These are phyloP conservation scores for Carex scoparia DNA, from an alignment of 176 grass and related monocot species.

Conservation along the genomic window DNA sequence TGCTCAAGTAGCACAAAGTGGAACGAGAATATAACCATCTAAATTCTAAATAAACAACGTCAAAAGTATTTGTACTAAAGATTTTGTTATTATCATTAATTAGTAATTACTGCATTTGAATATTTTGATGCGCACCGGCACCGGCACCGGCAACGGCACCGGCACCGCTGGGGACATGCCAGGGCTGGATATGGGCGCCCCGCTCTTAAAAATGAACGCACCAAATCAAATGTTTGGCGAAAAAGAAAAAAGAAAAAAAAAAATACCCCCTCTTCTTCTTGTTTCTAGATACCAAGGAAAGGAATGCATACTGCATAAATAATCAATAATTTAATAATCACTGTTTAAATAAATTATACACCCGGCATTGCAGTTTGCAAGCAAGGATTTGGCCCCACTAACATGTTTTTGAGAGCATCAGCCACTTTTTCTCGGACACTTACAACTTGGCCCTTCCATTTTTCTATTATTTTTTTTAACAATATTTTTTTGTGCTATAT, in stretches of 20 bases:
- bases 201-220: neutral
- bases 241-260: neutral
- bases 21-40: no score
- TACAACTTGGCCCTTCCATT: neutral
- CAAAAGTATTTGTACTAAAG: neutral
- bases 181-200: neutral
- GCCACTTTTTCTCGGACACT: neutral
- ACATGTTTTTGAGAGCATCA: slow-evolving; percentile 19
- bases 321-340: slow-evolving; percentile 22
- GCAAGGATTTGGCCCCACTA: slow-evolving; percentile 26
- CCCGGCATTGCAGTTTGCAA: slow-evolving; percentile 27
- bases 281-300: slow-evolving; percentile 5
- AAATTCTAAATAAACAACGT: neutral
- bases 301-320: neutral
- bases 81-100: neutral
- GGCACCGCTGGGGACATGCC: neutral
- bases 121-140: no score
- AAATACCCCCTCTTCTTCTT: neutral
- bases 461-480: neutral
- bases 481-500: neutral
- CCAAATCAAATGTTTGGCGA: slow-evolving; percentile 4
- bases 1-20: no score
- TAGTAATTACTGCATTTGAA: no score
- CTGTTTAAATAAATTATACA: slow-evolving; percentile 25
- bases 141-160: no score